Percentiles rank a stretch among this genome's conserved stretches.
Conservation (phyloP, 2,329 filamentous ascomycete species). For the Paecilomyces fulvus region DNA sequence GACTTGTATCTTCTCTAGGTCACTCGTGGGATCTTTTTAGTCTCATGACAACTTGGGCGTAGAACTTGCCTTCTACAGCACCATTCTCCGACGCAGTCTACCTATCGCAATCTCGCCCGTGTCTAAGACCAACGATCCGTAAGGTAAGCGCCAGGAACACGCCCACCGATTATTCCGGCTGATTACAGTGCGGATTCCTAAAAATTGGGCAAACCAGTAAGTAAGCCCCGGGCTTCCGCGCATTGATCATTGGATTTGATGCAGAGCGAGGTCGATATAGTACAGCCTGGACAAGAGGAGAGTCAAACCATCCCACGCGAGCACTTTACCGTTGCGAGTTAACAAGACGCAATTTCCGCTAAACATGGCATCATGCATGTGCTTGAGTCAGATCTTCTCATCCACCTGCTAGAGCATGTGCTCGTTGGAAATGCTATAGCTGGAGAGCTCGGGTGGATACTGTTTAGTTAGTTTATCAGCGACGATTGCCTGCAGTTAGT, state of each 20-base stretch:
- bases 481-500: background rate
- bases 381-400: background rate
- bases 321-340: background rate
- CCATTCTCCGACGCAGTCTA: background rate
- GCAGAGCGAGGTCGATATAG: background rate
- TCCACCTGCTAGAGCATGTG: background rate
- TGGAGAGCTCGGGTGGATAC: background rate
- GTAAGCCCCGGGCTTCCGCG: background rate
- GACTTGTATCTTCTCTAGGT: background rate
- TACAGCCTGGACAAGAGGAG: background rate
- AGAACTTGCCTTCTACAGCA: background rate
- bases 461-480: background rate
- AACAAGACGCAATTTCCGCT: background rate
- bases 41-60: background rate
- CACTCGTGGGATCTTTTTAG: background rate
- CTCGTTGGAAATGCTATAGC: background rate
- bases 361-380: background rate
- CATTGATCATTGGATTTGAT: background rate
- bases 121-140: background rate
- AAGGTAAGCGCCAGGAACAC: background rate
- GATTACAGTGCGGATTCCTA: background rate
- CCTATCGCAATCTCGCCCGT: background rate
- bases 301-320: background rate
- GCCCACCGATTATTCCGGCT: background rate
- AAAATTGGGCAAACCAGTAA: background rate